Percentiles rank a stretch among this genome's conserved stretches.
Evolutionary conservation across 1,284 basidiomycete genomes (phyloP).

Genomic region (Singerocomus inundabilis): DNA sequence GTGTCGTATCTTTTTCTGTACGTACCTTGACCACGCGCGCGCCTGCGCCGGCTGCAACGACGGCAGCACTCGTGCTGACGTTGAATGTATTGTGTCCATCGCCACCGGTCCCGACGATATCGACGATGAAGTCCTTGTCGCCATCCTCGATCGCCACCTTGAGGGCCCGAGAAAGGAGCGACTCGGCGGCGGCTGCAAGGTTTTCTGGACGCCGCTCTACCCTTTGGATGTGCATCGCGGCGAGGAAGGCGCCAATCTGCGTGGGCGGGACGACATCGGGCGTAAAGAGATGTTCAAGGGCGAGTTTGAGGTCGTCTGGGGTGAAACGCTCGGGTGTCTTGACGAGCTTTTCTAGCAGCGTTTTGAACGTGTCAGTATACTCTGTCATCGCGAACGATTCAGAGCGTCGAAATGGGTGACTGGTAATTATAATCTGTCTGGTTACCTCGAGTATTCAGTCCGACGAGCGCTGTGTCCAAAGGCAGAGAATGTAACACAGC

Average conservation of each 20-base stretch:
- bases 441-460: not conserved
- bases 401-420: not conserved
- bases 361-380: conserved; percentile 65
- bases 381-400: conserved; percentile 16
- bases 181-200: conserved; percentile 73
- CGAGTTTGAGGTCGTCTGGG: conserved; percentile 64
- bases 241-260: conserved; percentile 83
- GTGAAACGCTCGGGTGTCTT: conserved; percentile 75
- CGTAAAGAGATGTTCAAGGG: conserved; percentile 74
- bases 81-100: conserved; percentile 98
- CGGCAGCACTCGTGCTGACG: conserved; percentile 92
- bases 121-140: conserved; percentile 67
- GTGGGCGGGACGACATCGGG: conserved; percentile 60
- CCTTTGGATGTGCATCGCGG: conserved; percentile 75
- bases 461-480: not conserved
- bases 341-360: conserved; percentile 72
- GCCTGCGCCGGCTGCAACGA: conserved; percentile 94
- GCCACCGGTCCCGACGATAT: conserved; percentile 75
- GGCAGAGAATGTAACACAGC: not conserved
- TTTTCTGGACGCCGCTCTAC: conserved; percentile 74
- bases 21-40: conserved; percentile 89
- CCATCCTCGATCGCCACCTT: conserved; percentile 56
- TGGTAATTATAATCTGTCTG: not conserved
- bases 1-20: conserved; percentile 16
- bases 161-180: conserved; percentile 68